Evolutionary conservation across 148 eudicot genomes (phyloP), one percentile per base, ranked within the genome.

Genomic region (Linanthus parryae): DNA sequence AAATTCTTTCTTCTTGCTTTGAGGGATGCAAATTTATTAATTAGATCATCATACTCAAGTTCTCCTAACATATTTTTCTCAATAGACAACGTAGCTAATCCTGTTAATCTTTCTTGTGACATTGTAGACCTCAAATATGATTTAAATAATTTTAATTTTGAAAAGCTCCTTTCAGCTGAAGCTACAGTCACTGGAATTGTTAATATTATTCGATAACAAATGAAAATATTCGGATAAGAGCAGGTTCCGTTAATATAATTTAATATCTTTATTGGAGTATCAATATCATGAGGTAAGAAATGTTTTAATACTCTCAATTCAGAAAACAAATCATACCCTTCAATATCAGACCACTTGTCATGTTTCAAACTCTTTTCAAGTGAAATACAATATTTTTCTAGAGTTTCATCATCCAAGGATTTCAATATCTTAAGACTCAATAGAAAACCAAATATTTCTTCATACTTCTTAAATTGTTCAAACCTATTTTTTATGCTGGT

Each of bases 101-200:
- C 36, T 26, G 26, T 48, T 8, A 48, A 15, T n/a, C 20, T 48
- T 28, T 48, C 17, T 48, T 48, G 36, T 3, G 35, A 27, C 52
- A 48, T 25, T 0, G 16, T 48, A 13, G 52, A 27, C 12, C 36
- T 10, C 8, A 45, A 23, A 11, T 45, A 45, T 2, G 22, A 10
- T 45, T 45, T 45, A 38, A 38, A 10, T 22, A 43, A 17, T 4
- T 43, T 8, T 16, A 17, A n/a, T 17, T 22, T 46, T 7, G 17
- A 25, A 24, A 46, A 46, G 0, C 50, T 46, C 25, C 16, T 46
- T 23, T 46, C 16, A 11, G 24, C 29, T 1, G 15, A 12, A 11
- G 31, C 50, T 9, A 46, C 31, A 5, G 29, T 46, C 10, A 25
- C 50, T 1, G 0, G 50, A 10, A 46, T 25, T 2, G 15, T 25